Percentiles rank a stretch among this genome's conserved stretches.
Evolutionary conservation across 371 early-diverging fungal genomes (phyloP).

Genomic region (Blastocladiella emersonii): DNA sequence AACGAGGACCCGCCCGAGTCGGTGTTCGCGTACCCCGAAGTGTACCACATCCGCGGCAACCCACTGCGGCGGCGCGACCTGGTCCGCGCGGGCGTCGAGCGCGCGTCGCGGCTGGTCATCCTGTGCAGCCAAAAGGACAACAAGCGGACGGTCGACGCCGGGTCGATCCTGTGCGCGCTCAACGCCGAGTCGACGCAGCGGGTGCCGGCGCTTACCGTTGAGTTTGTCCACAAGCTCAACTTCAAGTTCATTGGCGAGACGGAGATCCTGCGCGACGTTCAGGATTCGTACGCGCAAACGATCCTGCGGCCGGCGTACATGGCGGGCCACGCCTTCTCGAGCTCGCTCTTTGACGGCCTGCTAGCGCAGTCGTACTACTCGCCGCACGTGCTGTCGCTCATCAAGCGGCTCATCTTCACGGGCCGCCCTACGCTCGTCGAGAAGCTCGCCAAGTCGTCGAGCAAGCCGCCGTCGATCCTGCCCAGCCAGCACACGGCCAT

Average conservation of each 20-base stretch:
- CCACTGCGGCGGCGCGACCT: constrained; percentile 40
- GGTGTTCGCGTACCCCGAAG: constrained; percentile 4
- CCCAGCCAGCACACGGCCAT: constrained; percentile 17
- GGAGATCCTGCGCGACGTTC: constrained; percentile 14
- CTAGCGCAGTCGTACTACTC: constrained; percentile 49
- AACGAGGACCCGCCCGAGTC: neutral
- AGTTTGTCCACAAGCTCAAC: constrained; percentile 51
- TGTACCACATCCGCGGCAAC: constrained; percentile 40
- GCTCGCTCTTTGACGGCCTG: constrained; percentile 47
- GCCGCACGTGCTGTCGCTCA: constrained; percentile 31
- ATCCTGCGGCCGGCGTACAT: constrained; percentile 42
- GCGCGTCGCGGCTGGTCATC: constrained; percentile 34
- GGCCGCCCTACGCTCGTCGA: constrained; percentile 21
- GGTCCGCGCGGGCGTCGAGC: constrained; percentile 33
- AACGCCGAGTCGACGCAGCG: constrained; percentile 46
- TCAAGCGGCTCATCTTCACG: constrained; percentile 30
- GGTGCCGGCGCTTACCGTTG: constrained; percentile 41
- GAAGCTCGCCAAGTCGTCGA: constrained; percentile 7
- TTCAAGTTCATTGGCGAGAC: constrained; percentile 51
- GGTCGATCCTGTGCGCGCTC: constrained; percentile 41
- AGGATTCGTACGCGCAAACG: constrained; percentile 19
- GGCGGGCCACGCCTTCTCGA: constrained; percentile 44
- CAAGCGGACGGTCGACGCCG: constrained; percentile 37
- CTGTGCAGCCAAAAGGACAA: constrained; percentile 23
- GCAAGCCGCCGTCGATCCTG: constrained; percentile 9